A percentile compares a stretch with the other conserved stretches of the same genome.
Evolutionary conservation across 2,329 filamentous ascomycete species (phyloP).

Genomic region (Grosmannia penicillata): DNA sequence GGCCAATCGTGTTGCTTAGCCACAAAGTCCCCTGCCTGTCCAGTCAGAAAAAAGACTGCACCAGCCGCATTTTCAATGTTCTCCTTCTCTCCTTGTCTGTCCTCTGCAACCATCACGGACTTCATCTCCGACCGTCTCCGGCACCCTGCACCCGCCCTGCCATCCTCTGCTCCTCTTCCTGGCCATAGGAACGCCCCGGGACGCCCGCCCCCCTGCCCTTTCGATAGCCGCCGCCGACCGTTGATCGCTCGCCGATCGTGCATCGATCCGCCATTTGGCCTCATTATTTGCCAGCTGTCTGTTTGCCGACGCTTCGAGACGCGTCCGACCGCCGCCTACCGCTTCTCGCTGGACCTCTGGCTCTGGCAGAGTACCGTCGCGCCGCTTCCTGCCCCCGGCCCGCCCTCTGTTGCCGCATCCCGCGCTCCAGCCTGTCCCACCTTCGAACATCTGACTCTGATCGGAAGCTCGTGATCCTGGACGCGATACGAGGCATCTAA

Average conservation of each 20-base stretch:
- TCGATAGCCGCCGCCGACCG: background rate
- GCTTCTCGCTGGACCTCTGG: no score
- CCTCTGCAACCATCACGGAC: constrained; percentile 4
- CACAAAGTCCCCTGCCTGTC: constrained; percentile 2
- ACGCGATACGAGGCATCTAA: constrained; percentile 6
- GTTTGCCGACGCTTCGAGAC: no score
- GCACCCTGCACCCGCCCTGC: background rate
- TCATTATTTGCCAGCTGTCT: no score
- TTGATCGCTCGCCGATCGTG: background rate
- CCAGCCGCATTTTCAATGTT: constrained; percentile 11
- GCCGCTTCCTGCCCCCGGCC: no score
- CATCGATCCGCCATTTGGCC: no score
- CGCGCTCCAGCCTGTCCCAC: no score
- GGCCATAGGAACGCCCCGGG: constrained; percentile 5
- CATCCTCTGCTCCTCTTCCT: constrained; percentile 5
- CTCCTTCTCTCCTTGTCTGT: constrained; percentile 4
- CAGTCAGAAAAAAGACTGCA: constrained; percentile 9
- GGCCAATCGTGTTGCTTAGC: constrained; percentile 7
- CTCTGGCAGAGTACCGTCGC: no score
- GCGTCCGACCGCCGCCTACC: no score
- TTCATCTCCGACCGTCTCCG: background rate
- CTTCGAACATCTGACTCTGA: no score
- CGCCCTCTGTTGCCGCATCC: no score
- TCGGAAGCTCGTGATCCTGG: no score
- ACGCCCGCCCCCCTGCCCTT: background rate